phyloP scores from a whole-genome alignment of 1,139 yeast genomes.

The Nakaseomyces sp. region DNA sequence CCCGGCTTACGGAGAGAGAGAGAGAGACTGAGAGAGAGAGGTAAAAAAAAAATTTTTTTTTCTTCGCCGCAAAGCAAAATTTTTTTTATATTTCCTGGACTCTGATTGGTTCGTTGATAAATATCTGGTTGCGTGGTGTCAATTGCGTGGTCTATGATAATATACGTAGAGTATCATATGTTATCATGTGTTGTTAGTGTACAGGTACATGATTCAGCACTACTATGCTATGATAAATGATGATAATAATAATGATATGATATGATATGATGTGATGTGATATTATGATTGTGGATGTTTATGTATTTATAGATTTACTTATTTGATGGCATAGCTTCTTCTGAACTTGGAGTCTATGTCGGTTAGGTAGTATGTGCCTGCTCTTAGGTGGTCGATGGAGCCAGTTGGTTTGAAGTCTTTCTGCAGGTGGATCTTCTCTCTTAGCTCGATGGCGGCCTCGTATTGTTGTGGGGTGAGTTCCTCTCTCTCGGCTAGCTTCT shows the following conservation, averaged over 20 bases:
- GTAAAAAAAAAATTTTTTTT: neutral
- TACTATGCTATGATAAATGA: no score
- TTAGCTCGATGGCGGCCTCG: constrained; percentile 68
- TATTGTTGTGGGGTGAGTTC: constrained; percentile 69
- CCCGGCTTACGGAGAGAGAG: no score
- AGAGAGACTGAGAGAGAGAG: no score
- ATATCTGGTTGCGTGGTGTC: no score
- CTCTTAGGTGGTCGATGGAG: constrained; percentile 54
- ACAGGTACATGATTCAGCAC: no score
- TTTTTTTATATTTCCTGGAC: neutral
- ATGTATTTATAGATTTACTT: constrained; percentile 16
- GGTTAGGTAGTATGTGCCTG: constrained; percentile 78
- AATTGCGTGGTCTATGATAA: neutral
- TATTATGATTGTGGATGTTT: neutral
- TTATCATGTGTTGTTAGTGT: no score
- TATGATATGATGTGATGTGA: neutral
- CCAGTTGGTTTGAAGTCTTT: constrained; percentile 76
- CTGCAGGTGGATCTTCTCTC: constrained; percentile 84
- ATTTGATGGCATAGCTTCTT: constrained; percentile 64
- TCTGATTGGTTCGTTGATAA: neutral
- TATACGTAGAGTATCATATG: neutral
- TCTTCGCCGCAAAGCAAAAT: neutral
- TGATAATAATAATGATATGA: no score
- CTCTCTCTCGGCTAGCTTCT: constrained; percentile 55
- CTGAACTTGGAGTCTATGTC: constrained; percentile 83